Evolutionary conservation across 2,329 filamentous ascomycete species (phyloP), one percentile per base, ranked within the genome.

Genomic region (Fusarium nematophilum): DNA sequence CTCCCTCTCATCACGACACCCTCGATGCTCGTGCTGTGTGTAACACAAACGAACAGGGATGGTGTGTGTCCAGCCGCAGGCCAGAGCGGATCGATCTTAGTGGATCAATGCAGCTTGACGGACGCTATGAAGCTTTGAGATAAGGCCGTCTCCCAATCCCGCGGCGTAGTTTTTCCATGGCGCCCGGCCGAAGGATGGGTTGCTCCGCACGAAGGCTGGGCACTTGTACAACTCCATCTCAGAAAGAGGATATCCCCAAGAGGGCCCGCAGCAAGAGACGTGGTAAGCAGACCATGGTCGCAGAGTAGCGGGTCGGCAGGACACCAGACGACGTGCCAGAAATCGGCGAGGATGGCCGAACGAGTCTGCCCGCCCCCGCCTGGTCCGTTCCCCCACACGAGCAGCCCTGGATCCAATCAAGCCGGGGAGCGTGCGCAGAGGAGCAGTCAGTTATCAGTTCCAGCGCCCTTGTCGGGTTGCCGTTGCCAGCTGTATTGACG

Each of bases 381-480:
- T 40, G 17, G 33, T 34, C 17, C 38, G 10, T 11, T 36, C 60
- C 61, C 59, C 49, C 57, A 54, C 62, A 66, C 53, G 36, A 45
- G 40, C 48, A n/a, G n/a, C n/a, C n/a, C n/a, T n/a, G n/a, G n/a
- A 47, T 50, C 63, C 57, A 69, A 59, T 67, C 55, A 58, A 18
- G 9, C 23, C 17, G n/a, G 31, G 18, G 31, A 46, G 53, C 45
- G 25, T 42, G 38, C 52, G 29, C 42, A 51, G 48, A 53, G 30
- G 44, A 53, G 26, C 43, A 47, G 61, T 68, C 65, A 69, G 45
- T 64, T 68, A 60, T 69, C 67, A 69, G 57, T 64, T 68, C 44
- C 52, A 46, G n/a, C n/a, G 31, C 31, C 47, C 63, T 50, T 51
- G 53, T 56, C 46, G 39, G 45, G 48, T 49, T 51, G 56, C 49